phyloP scores from a whole-genome alignment of 2,329 filamentous ascomycete species.

The Coniochaeta pulveracea region DNA sequence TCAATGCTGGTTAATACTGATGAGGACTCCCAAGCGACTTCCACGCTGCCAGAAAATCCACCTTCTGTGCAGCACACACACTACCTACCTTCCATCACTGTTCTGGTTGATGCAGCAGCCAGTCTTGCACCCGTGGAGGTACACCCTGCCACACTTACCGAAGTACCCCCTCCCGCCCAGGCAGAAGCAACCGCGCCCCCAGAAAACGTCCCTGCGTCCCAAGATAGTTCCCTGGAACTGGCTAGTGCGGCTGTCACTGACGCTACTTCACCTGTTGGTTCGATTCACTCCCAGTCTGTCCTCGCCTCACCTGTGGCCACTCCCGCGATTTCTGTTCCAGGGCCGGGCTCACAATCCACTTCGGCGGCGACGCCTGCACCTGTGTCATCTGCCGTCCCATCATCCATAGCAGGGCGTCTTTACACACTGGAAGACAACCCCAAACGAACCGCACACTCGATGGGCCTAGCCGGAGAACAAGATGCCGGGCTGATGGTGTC shows the following conservation, averaged over 20 bases:
- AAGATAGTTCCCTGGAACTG: neutral
- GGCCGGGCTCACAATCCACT: slow-evolving; percentile 1
- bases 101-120: slow-evolving; percentile 2
- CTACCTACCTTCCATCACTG: neutral
- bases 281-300: slow-evolving; percentile 1
- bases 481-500: slow-evolving; percentile 33
- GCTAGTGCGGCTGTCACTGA: neutral
- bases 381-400: slow-evolving; percentile 1
- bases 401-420: slow-evolving; percentile 5
- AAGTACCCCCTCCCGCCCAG: slow-evolving; percentile 1
- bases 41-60: neutral
- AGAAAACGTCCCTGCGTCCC: neutral
- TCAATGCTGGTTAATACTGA: slow-evolving; percentile 1
- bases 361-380: neutral
- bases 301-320: neutral
- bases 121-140: slow-evolving; percentile 1
- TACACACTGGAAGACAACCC: slow-evolving; percentile 29
- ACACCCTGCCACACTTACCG: neutral
- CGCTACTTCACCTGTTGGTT: neutral
- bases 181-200: neutral
- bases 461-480: slow-evolving; percentile 33
- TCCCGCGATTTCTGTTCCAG: neutral
- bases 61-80: slow-evolving; percentile 2
- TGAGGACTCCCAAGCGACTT: neutral
- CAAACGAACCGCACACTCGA: slow-evolving; percentile 29